Base-by-base conservation (phyloP, 441 rosid species). In the Metrosideros polymorpha region DNA sequence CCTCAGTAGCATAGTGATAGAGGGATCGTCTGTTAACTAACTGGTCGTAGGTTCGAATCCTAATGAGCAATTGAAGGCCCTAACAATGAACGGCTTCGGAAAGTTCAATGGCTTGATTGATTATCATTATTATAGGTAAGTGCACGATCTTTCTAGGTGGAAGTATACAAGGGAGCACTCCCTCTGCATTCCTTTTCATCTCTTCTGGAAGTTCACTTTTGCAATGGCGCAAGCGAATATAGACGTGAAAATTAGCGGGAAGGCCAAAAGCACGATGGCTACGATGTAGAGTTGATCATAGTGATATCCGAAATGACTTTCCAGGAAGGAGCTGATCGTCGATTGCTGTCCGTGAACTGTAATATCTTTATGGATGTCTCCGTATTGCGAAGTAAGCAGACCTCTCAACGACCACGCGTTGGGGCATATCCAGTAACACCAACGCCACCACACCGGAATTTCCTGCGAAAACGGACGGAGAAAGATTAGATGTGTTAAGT, bases 381-480 rank as follows among this genome's bases (percentile, higher is more conserved):
- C 93, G 42, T 89, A 92, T 84, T 90, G 92, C 24, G 93, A 91
- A 51, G 88, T 53, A 1, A 92, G 66, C 27, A 92, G 50, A 51
- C 86, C 92, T 84, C 86, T 91, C 35, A 92, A 51, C 7, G 91
- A 77, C 93, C 94, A 90, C 19, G 91, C 18, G 17, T 87, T 86
- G 14, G 92, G 93, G 82, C 85, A 88, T 39, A 90, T 89, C 94
- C 94, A 90, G 29, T 89, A 90, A 49, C 82, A 39, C 91, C 93
- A 90, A 4, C 85, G 83, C 94, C 93, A 92, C 94, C 92, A 91
- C 53, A 66, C 88, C 55, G 94, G 92, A 39, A 89, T 83, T 30
- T 53, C 17, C 93, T 91, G 92, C 63, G 10, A 18, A 52, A 39
- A 19, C 18, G 9, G 19, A 6, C 13, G 45, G n/a, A 53, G 53